Base-by-base conservation (phyloP, 768 basidiomycete genomes). In the Dentipellis fragilis region DNA sequence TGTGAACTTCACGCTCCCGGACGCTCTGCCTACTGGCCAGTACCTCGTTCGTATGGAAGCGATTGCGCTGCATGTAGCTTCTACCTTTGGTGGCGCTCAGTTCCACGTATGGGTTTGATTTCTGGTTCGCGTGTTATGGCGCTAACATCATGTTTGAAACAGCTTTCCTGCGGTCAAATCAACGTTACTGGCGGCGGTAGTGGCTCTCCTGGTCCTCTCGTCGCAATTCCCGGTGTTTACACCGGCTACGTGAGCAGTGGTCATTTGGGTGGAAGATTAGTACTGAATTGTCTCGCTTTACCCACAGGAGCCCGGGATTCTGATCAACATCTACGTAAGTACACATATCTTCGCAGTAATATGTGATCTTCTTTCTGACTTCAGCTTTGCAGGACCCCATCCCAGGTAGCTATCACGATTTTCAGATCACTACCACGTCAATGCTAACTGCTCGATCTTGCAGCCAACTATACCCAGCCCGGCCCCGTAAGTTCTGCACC, bases 161-260 rank as follows among this genome's bases (percentile, higher is more conserved):
- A 49, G 48, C 65, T 69, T 52, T 63, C 65, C 35, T 70, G 70
- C 52, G 70, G 63, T 4, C 70, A 71, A 56, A 54, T 71, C 58
- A 66, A 69, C 49, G 69, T 71, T 39, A 64, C 61, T 12, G 64
- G 63, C 47, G 69, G 69, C 23, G 70, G 69, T 2, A 64, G 54
- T 46, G 69, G 67, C 34, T 66, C 54, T 19, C 70, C 70, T 3
- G 65, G 68, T 0, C 70, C 70, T 10, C 58, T 69, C 49, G 68
- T 69, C 49, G 58, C 65, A 16, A 67, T 68, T 49, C 69, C 70
- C 11, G 70, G 68, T 38, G 69, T 67, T 17, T 71, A 71, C 61
- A 67, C 66, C 12, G 68, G 68, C 21, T 23, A 58, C 40, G 49
- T 53, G 36, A 8, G 21, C 14, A 19, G 14, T 19, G 19, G 16